A percentile compares a stretch with the other conserved stretches of the same genome.
Conservation (phyloP, 2,329 filamentous ascomycete species). For the Hypoxylon sp. region DNA sequence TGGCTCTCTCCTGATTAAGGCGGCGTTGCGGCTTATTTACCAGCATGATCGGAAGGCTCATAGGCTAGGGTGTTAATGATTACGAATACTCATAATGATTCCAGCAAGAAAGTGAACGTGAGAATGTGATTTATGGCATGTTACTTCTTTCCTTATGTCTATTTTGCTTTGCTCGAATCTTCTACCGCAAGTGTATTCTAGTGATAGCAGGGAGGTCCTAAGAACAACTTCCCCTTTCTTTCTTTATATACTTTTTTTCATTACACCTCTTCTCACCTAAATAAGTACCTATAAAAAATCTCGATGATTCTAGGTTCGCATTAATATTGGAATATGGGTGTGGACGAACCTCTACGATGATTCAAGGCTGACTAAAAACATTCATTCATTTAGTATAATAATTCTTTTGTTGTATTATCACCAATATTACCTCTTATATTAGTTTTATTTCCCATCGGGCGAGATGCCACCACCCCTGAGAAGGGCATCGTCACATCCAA, state of each 20-base stretch:
- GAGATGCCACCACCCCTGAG: slow-evolving; percentile 9
- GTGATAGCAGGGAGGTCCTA: not conserved
- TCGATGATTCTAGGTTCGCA: too few species aligned
- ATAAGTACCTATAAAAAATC: too few species aligned
- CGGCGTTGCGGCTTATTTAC: slow-evolving; percentile 10
- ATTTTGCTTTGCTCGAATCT: too few species aligned
- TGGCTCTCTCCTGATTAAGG: slow-evolving; percentile 12
- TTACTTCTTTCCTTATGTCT: slow-evolving; percentile 9
- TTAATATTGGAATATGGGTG: too few species aligned
- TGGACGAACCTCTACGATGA: too few species aligned
- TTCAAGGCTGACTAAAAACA: too few species aligned
- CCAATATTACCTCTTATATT: too few species aligned
- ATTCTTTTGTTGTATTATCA: too few species aligned
- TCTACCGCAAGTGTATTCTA: not conserved
- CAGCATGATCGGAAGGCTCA: slow-evolving; percentile 11
- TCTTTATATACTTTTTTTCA: too few species aligned
- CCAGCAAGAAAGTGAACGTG: slow-evolving; percentile 1
- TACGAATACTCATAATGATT: slow-evolving; percentile 17
- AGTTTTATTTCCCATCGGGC: not conserved
- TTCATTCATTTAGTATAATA: slow-evolving; percentile 1
- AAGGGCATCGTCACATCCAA: slow-evolving; percentile 16
- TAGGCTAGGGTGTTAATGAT: slow-evolving; percentile 31
- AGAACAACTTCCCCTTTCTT: not conserved
- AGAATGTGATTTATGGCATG: not conserved
- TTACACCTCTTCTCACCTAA: too few species aligned